Evolutionary conservation across 2,329 filamentous ascomycete species (phyloP).

Genomic region (Gnomoniopsis sp.): DNA sequence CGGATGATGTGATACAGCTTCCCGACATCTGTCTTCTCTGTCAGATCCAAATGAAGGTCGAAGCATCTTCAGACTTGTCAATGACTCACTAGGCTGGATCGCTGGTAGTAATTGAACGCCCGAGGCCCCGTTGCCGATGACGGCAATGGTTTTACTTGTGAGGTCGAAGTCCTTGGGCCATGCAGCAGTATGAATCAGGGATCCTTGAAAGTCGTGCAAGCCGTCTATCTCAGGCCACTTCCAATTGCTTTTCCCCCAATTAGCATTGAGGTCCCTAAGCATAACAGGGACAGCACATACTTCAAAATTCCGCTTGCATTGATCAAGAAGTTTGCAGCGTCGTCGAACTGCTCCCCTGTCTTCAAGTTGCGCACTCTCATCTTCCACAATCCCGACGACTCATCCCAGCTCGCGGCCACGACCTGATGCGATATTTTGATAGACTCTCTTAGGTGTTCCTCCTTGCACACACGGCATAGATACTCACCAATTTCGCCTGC

Average conservation of each 20-base stretch:
- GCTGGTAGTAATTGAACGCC: slow-evolving; percentile 51
- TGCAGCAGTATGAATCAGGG: slow-evolving; percentile 49
- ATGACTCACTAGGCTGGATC: slow-evolving; percentile 38
- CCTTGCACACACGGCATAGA: slow-evolving; percentile 44
- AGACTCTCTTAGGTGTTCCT: slow-evolving; percentile 40
- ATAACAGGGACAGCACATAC: slow-evolving; percentile 30
- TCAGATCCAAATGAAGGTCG: neutral
- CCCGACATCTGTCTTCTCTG: slow-evolving; percentile 26
- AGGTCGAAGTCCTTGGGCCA: slow-evolving; percentile 50
- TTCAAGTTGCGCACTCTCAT: slow-evolving; percentile 36
- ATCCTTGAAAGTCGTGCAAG: slow-evolving; percentile 43
- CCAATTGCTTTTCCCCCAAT: slow-evolving; percentile 38
- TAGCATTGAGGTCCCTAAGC: neutral
- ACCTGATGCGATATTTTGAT: slow-evolving; percentile 44
- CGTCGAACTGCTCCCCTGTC: slow-evolving; percentile 37
- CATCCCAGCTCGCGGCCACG: slow-evolving; percentile 41
- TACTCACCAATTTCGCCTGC: slow-evolving; percentile 55
- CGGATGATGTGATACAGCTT: slow-evolving; percentile 38
- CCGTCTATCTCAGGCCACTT: slow-evolving; percentile 49
- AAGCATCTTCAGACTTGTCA: neutral
- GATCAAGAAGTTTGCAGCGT: slow-evolving; percentile 45
- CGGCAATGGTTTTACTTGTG: slow-evolving; percentile 47
- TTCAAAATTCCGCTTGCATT: slow-evolving; percentile 52
- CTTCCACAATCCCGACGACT: slow-evolving; percentile 39
- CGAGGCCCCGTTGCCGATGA: slow-evolving; percentile 56